Evolutionary conservation across 192 early-diverging fungal species (phyloP), one percentile per base, ranked within the genome.

Genomic region (Thamnidium elegans): DNA sequence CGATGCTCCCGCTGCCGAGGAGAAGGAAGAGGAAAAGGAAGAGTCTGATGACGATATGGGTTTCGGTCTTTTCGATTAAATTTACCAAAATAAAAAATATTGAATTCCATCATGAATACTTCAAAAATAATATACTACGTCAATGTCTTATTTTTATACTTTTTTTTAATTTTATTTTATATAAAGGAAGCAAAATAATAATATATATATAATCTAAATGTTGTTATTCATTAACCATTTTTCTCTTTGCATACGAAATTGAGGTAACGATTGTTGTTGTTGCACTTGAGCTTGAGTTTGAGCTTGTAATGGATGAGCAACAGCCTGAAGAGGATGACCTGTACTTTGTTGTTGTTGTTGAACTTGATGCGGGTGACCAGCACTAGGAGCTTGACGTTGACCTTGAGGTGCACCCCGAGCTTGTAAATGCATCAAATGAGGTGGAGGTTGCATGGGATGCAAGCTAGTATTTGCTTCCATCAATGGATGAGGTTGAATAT

Each of bases 31-130:
- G 81, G 91, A 91, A 76, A 87, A 85, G 68, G 89, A 96, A 72
- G 95, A 98, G 80, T 90, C 91, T 79, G 86, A 83, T 54, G 90
- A 92, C 76, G 89, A 92, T 71, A 96, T 96, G 93, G 93, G 91
- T 73, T 92, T 96, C 79, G 94, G 94, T 92, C 90, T 96, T 68
- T 96, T 96, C 84, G 94, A 96, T 84, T 96, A 96, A 92, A 79
- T 54, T 26, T 58, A 48, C 17, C 46, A 48, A 3, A 48, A 13
- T 13, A 48, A 19, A 48, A 4, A 48, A 48, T 2, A 48, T 17
- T 5, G 15, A 15, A 13, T 17, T 4, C 17, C 46, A 13, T 14
- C 46, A 48, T 48, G 44, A 13, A 13, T 45, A 4, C 13, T 15
- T 48, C 46, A 48, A 19, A 17, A 48, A 17, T 15, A 17, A n/a